Evolutionary conservation across 1,139 yeast genomes (phyloP), one percentile per base, ranked within the genome.

Genomic region (Magnusiomyces paraingens): DNA sequence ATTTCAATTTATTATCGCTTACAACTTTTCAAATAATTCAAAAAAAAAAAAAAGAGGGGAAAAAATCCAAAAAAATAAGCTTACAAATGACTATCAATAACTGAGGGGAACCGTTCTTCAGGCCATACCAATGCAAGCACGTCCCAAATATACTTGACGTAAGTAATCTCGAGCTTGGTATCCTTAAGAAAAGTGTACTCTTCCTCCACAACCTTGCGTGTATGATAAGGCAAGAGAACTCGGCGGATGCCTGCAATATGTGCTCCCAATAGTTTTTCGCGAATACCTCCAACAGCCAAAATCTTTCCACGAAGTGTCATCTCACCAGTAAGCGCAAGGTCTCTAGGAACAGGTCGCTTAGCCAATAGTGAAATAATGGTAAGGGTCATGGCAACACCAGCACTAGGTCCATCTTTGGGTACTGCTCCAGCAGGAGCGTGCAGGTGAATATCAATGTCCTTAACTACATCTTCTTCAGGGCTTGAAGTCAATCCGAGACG

Each of bases 271-370:
- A 89, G 72, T 69, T 89, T 89, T 67, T 89, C 96, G 56, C 86
- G 82, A 38, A 90, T 78, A 1, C 97, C 97, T 4, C 97, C 97
- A 61, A 90, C 90, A 3, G 95, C 95, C 52, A 90, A 73, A 0
- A 90, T 87, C 63, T 86, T 80, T 1, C 97, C 96, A 40, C 96
- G 76, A 22, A 90, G 75, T 0, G 96, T 88, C 60, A 90, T 84
- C 66, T 90, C 97, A 3, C 97, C 97, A 0, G 97, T 90, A 96
- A 90, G 87, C 55, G 97, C 96, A 55, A 88, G 72, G 54, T 79
- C 76, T 14, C 79, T 70, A 5, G 86, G 83, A 12, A 89, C 86
- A 0, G 90, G 84, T 57, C 76, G 78, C 57, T 83, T 79, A 53
- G 88, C 69, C 2, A 90, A 77, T 55, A 87, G 73, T 0, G 96